Base-by-base conservation (phyloP, 2,329 filamentous ascomycete species). In the Pseudocercospora eumusae region DNA sequence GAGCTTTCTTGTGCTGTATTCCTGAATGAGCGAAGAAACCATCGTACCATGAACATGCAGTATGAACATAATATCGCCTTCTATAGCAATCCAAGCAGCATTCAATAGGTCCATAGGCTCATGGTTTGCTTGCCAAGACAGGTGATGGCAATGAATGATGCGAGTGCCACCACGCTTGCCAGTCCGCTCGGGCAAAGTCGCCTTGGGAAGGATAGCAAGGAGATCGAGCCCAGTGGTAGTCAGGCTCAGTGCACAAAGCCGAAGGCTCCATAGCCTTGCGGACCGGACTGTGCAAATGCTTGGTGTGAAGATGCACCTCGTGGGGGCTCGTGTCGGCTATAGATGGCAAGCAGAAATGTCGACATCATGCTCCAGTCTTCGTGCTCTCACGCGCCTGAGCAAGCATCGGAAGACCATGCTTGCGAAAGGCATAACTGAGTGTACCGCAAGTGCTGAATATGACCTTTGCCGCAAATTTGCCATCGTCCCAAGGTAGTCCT, bases 1-100 rank as follows among this genome's bases (percentile, higher is more conserved):
- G 11, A 18, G 18, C 18, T 52, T 20, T 31, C 49, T 52, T n/a
- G 7, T 52, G 25, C 13, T 52, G 21, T 52, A 52, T 52, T 52
- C 25, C 49, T 25, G 49, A 52, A 52, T 52, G 49, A 52, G 49
- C 49, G 49, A 28, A 9, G 49, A 52, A 25, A n/a, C 49, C 25
- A 52, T 52, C 49, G 21, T 31, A 7, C 8, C 4, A 5, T 4
- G 36, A 31, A 18, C 20, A 10, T 10, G 23, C n/a, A 4, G 10
- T 15, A 28, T 13, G 23, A 13, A 11, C 47, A 52, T n/a, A 31
- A 52, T 31, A 18, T 18, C n/a, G 49, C 27, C 25, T 18, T 21
- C 2, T 6, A 52, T 13, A 18, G 20, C 49, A 52, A 52, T 7
- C 27, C 10, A 52, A 52, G 49, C 27, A 25, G 25, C 27, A 52